A percentile compares a stretch with the other conserved stretches of the same genome.
phyloP scores from a whole-genome alignment of 164 flowering plant genomes.

The Stephania cephalantha region DNA sequence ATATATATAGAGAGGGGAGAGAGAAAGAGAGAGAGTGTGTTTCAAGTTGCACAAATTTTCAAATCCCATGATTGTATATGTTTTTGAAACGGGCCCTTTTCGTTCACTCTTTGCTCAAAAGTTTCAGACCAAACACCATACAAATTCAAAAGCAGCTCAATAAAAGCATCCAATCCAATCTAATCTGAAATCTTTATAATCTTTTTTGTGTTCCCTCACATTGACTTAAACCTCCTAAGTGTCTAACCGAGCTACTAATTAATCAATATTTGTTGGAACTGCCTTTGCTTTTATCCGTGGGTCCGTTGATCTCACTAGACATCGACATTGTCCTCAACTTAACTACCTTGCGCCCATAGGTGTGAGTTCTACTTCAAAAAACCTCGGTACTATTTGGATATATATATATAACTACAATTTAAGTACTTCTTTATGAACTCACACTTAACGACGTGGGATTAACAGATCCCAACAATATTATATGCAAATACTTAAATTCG shows the following conservation, averaged over 20 bases:
- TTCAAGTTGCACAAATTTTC: slow-evolving; percentile 13
- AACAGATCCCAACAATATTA: neutral
- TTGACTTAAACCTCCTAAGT: neutral
- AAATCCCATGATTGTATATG: slow-evolving; percentile 14
- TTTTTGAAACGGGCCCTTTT: neutral
- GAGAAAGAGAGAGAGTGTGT: too few relatives aligned
- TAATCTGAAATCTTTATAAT: slow-evolving; percentile 12
- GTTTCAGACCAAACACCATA: slow-evolving; percentile 9
- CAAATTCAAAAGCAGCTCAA: slow-evolving; percentile 7
- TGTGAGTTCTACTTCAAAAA: too few relatives aligned
- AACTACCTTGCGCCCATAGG: too few relatives aligned
- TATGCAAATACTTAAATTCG: neutral
- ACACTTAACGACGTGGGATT: too few relatives aligned
- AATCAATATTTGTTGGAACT: too few relatives aligned
- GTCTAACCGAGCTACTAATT: neutral
- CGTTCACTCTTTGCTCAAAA: neutral
- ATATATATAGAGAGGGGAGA: too few relatives aligned
- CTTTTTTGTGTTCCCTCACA: neutral
- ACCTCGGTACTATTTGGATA: too few relatives aligned
- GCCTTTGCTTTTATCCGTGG: too few relatives aligned
- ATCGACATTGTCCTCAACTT: too few relatives aligned
- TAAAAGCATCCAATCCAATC: slow-evolving; percentile 14
- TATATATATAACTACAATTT: too few relatives aligned
- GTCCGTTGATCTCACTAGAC: too few relatives aligned
- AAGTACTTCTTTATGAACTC: too few relatives aligned